phyloP scores from a whole-genome alignment of 345 rosid species.

The Dipteronia sinensis region DNA sequence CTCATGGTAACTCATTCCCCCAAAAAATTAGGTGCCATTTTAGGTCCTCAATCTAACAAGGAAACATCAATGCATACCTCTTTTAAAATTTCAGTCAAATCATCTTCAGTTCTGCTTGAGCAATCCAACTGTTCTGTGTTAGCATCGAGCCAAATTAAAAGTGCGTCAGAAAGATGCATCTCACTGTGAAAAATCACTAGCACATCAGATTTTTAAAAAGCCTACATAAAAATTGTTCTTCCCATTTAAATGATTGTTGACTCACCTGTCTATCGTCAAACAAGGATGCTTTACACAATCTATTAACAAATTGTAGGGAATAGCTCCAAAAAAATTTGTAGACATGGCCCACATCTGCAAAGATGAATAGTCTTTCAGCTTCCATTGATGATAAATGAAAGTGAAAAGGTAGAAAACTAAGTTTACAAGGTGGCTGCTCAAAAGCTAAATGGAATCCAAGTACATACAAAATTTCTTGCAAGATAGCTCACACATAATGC shows the following conservation, averaged over 20 bases:
- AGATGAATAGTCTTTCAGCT: conserved; percentile 28
- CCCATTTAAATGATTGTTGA: conserved; percentile 11
- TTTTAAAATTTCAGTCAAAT: conserved; percentile 44
- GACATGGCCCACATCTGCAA: conserved; percentile 65
- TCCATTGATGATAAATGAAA: conserved; percentile 1
- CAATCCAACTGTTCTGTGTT: conserved; percentile 31
- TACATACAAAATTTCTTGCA: conserved; percentile 76
- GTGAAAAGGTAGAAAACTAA: conserved; percentile 1
- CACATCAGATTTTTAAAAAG: conserved; percentile 35
- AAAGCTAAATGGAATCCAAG: conserved; percentile 26
- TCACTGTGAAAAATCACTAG: conserved; percentile 55
- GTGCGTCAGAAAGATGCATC: conserved; percentile 67
- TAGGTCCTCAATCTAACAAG: conserved; percentile 1
- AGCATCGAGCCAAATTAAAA: conserved; percentile 64
- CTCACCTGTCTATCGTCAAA: conserved; percentile 65
- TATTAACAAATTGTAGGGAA: conserved; percentile 57
- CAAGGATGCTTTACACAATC: conserved; percentile 57
- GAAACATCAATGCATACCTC: conserved; percentile 44
- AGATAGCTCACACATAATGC: conserved; percentile 63
- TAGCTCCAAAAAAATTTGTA: conserved; percentile 43
- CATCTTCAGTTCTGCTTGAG: conserved; percentile 29
- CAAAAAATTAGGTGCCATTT: background rate
- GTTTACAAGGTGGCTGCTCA: conserved; percentile 13
- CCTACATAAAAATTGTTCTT: background rate
- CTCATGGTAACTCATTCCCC: background rate